These are phyloP conservation scores for Pezicula radicicola DNA, from an alignment of 2,329 filamentous ascomycete species.

Conservation along the genomic window DNA sequence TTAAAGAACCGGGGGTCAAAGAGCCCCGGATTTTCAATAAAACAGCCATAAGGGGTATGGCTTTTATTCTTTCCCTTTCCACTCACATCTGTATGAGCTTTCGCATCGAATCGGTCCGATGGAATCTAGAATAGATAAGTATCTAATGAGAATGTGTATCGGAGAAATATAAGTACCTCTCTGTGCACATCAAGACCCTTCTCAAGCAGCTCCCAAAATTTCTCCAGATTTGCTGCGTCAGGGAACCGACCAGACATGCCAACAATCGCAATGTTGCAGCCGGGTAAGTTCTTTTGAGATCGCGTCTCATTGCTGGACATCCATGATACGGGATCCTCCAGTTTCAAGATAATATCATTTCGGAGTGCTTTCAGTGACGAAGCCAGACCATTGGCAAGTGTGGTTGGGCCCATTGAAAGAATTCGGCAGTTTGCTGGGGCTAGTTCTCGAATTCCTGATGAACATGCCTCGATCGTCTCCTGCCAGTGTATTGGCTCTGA, in stretches of 20 bases:
- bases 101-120: constrained; percentile 65
- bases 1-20: constrained; percentile 83
- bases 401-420: constrained; percentile 18
- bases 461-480: too few relatives aligned
- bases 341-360: constrained; percentile 12
- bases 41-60: constrained; percentile 72
- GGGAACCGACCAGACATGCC: constrained; percentile 79
- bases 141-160: too few relatives aligned
- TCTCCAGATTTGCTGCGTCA: constrained; percentile 65
- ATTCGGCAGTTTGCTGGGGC: constrained; percentile 10
- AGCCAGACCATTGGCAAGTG: constrained; percentile 11
- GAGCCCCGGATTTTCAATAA: constrained; percentile 63
- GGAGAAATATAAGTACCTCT: constrained; percentile 42
- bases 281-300: constrained; percentile 9
- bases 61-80: constrained; percentile 75
- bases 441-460: constrained; percentile 7
- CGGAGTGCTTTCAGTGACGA: constrained; percentile 7
- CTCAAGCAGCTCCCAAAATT: constrained; percentile 71
- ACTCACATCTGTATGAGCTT: constrained; percentile 68
- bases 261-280: constrained; percentile 60
- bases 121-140: too few relatives aligned
- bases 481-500: too few relatives aligned
- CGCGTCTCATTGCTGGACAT: neutral
- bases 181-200: constrained; percentile 73
- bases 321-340: constrained; percentile 14